Conservation (phyloP, 1,284 basidiomycete species). For the Peniophora sp. region DNA sequence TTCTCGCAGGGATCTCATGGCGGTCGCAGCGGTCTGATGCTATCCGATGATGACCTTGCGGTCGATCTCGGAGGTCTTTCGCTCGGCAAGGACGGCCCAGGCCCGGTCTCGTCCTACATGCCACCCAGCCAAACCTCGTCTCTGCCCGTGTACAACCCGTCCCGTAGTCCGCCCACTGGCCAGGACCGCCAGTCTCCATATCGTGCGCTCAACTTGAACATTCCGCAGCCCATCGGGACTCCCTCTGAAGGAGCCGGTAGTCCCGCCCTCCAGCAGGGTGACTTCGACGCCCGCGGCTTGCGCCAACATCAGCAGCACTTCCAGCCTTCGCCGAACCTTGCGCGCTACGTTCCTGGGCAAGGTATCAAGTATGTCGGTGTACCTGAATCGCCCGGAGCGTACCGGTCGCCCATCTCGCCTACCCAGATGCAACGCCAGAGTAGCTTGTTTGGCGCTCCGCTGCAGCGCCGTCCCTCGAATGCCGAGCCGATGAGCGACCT, state of each 20-base stretch:
- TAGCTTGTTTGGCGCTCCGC: slow-evolving; percentile 7
- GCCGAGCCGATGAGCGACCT: slow-evolving; percentile 55
- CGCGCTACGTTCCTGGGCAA: slow-evolving; percentile 55
- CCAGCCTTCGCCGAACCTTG: slow-evolving; percentile 25
- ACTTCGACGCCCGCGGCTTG: slow-evolving; percentile 8
- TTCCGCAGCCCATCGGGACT: slow-evolving; percentile 47
- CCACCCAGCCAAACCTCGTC: slow-evolving; percentile 55
- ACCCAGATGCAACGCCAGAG: slow-evolving; percentile 21
- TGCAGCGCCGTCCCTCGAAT: slow-evolving; percentile 45
- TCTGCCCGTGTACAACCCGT: slow-evolving; percentile 65
- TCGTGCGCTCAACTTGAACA: slow-evolving; percentile 48
- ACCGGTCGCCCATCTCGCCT: slow-evolving; percentile 24
- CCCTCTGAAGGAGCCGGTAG: slow-evolving; percentile 45
- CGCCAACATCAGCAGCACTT: neutral
- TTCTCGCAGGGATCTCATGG: slow-evolving; percentile 24
- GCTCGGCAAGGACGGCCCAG: slow-evolving; percentile 39
- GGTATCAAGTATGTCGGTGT: slow-evolving; percentile 54
- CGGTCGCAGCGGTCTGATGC: slow-evolving; percentile 44
- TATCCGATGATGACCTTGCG: slow-evolving; percentile 79
- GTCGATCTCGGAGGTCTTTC: slow-evolving; percentile 59
- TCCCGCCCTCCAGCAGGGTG: slow-evolving; percentile 21
- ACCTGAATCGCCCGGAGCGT: slow-evolving; percentile 14
- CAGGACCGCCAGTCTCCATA: slow-evolving; percentile 47
- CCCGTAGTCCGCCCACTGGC: slow-evolving; percentile 49
- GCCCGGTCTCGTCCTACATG: slow-evolving; percentile 32